phyloP scores from a whole-genome alignment of 2,329 filamentous ascomycete species.

The Sclerotinia minor region DNA sequence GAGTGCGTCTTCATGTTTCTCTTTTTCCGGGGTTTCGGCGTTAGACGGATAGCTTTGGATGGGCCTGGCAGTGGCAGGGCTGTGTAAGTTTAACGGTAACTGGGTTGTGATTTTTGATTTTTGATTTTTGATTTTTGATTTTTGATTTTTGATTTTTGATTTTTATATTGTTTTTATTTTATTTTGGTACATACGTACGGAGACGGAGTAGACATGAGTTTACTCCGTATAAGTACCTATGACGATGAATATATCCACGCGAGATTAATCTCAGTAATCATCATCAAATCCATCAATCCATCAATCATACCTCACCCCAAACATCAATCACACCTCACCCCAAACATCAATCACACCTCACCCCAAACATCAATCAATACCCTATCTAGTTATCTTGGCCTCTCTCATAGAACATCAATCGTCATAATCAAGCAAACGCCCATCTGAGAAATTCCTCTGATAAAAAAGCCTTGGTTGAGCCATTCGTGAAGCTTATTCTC shows the following conservation, averaged over 20 bases:
- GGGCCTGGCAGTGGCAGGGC: neutral
- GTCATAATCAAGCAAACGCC: neutral
- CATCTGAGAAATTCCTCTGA: neutral
- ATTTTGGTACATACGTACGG: no score
- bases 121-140: neutral
- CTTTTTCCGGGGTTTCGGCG: slow-evolving; percentile 9
- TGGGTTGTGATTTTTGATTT: no score
- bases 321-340: no score
- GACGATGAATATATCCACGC: no score
- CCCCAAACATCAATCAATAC: neutral
- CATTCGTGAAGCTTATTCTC: neutral
- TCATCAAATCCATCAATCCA: neutral
- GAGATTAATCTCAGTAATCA: neutral
- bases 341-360: no score
- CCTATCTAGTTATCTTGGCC: neutral
- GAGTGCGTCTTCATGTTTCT: neutral
- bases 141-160: neutral
- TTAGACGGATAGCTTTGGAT: no score
- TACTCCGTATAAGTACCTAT: neutral
- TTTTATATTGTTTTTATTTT: no score
- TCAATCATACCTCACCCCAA: no score
- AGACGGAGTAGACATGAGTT: no score
- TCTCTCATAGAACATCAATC: neutral
- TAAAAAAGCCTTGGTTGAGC: neutral
- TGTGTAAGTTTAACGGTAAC: neutral